Evolutionary conservation across 129 eudicot species (phyloP), one percentile per base, ranked within the genome.

Genomic region (Saussurea involucrata): DNA sequence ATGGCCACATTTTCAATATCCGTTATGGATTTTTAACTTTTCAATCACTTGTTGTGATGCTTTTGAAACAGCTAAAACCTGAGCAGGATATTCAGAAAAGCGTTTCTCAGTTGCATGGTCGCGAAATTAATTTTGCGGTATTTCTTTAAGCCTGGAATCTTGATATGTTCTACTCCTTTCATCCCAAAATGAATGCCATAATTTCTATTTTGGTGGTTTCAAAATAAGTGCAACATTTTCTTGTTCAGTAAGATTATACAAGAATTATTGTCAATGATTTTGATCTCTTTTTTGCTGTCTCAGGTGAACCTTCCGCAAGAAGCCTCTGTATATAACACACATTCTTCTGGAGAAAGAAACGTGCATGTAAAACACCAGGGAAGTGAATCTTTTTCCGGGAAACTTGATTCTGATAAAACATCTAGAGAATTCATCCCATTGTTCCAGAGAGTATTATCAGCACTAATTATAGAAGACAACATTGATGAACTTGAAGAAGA

Each of bases 401-500:
- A 70, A 72, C 74, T 80, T 7, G 90, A 88, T 32, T 72, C 87
- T 10, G 92, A 86, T 46, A 84, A 81, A 75, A 71, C 80, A 72
- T 58, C 40, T 34, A 86, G 83, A 72, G 73, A 66, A 53, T 78
- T 72, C 57, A 82, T 84, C 21, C 95, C 98, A 57, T 82, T 93
- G 65, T 87, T 88, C 76, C 96, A 93, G 77, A 90, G 98, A 83
- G 90, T 93, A 36, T 84, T 93, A 76, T 90, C 98, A 74, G 98
- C 98, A 76, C 88, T 93, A 24, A 90, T 93, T 72, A 36, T 82
- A 22, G 98, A 93, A 58, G 96, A 92, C 65, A 86, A 87, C 72
- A 76, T 84, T 69, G 96, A 92, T 84, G 98, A 88, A 71, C 82
- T 49, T 46, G 96, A 90, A 76, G 90, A 92, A 61, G 87, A 74